Conservation (phyloP, 78 protist genomes). For the Anaeramoeba ignava region DNA sequence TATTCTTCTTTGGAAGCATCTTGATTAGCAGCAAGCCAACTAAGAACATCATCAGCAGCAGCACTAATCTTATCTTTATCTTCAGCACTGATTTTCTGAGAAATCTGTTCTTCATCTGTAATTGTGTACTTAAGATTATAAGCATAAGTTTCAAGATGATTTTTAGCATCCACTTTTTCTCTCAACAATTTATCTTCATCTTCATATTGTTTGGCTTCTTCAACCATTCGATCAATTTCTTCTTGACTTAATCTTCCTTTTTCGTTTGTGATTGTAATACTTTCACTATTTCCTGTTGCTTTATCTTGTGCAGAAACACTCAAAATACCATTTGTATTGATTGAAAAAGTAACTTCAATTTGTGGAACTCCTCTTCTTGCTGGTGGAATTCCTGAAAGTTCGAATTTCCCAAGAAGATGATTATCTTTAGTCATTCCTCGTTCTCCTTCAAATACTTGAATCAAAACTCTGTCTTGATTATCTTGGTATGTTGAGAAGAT, state of each 20-base stretch:
- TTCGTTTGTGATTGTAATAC: slow-evolving; percentile 12
- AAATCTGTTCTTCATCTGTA: no score
- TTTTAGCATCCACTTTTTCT: background rate
- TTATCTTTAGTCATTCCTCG: slow-evolving; percentile 81
- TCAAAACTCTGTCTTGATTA: slow-evolving; percentile 43
- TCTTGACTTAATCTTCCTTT: slow-evolving; percentile 10
- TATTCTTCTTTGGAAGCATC: slow-evolving; percentile 83
- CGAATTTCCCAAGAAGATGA: slow-evolving; percentile 78
- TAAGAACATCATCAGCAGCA: no score
- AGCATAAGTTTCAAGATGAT: slow-evolving; percentile 8
- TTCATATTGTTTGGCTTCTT: slow-evolving; percentile 4
- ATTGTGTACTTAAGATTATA: background rate
- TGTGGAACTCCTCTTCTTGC: slow-evolving; percentile 79
- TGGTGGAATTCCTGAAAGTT: slow-evolving; percentile 85
- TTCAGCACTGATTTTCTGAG: no score
- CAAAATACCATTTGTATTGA: slow-evolving; percentile 48
- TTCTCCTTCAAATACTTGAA: slow-evolving; percentile 96
- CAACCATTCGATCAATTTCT: slow-evolving; percentile 4
- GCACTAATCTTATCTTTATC: no score
- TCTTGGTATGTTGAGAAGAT: slow-evolving; percentile 79
- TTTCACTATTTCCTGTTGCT: slow-evolving; percentile 2
- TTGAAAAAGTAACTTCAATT: slow-evolving; percentile 78
- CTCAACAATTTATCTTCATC: background rate
- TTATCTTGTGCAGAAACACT: slow-evolving; percentile 9
- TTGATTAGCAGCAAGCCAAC: no score